Percentiles rank a stretch among this genome's conserved stretches.
Conservation (phyloP, 768 basidiomycete species). For the Rickenella mellea region DNA sequence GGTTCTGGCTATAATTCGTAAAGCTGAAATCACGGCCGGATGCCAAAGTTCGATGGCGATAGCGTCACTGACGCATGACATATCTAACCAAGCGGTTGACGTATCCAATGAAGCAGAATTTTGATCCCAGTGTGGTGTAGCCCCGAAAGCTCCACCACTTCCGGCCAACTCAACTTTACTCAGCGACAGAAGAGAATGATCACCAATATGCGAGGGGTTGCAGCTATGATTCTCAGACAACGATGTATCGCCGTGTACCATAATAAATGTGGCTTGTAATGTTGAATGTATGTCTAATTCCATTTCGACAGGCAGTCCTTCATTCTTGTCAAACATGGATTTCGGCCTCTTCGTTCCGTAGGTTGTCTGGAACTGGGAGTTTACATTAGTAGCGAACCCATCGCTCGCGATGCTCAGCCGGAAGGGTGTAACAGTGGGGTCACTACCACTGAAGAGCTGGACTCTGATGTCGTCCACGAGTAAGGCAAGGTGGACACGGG, state of each 20-base stretch:
- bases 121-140: constrained; percentile 36
- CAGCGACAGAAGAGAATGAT: constrained; percentile 48
- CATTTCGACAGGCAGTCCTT: too few relatives aligned
- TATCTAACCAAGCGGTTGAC: constrained; percentile 32
- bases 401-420: too few relatives aligned
- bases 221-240: constrained; percentile 19
- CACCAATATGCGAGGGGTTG: constrained; percentile 29
- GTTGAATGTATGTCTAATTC: constrained; percentile 28
- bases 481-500: constrained; percentile 26
- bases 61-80: constrained; percentile 44
- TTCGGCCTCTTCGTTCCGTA: too few relatives aligned
- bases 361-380: constrained; percentile 43
- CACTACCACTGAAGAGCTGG: constrained; percentile 34
- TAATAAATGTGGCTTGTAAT: constrained; percentile 46
- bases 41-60: constrained; percentile 65
- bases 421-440: too few relatives aligned
- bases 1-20: too few relatives aligned
- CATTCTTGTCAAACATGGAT: too few relatives aligned
- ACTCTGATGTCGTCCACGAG: constrained; percentile 53
- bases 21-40: constrained; percentile 40
- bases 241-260: too few relatives aligned
- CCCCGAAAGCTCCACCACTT: constrained; percentile 36
- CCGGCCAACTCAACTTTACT: constrained; percentile 44
- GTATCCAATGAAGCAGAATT: constrained; percentile 31
- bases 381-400: constrained; percentile 34